Evolutionary conservation across 2,329 filamentous ascomycete species (phyloP), one percentile per base, ranked within the genome.

Genomic region (Pyricularia grisea): DNA sequence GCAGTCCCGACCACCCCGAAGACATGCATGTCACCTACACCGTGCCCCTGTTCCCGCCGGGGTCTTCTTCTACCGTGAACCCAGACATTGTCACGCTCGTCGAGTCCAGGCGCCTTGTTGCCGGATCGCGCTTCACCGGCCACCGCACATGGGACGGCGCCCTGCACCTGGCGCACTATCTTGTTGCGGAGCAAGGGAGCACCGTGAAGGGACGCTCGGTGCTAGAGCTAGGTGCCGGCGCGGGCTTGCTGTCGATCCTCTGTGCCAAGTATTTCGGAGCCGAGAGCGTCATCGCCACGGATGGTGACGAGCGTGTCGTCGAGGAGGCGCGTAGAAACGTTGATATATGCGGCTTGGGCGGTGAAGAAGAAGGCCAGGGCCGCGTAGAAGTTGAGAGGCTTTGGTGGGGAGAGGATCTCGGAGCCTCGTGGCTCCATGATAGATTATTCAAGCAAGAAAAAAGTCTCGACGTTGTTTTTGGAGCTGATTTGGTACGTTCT

Each of bases 121-220:
- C 23, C 23, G 58, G 58, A n/a, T 61, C 58, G 23, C 23, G 58
- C 23, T 61, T 61, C 58, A 61, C 58, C 58, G 58, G 58, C 28
- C 92, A 97, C 78, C 86, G 92, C 72, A 85, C 97, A 33, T 98
- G 94, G 94, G 96, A 97, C 78, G 94, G 92, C 70, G 90, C 90
- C 71, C 90, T 91, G 71, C 88, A 92, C 58, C 85, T 94, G 65
- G 88, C 93, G 20, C 83, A 88, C 73, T 93, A 93, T 79, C 88
- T 97, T 69, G 92, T 97, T 79, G 81, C 86, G 23, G 36, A 68
- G 27, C 28, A 61, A 72, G 84, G 88, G 20, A 75, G 78, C 9
- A 83, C 92, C 4, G 84, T 97, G n/a, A 75, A 79, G 17, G 84
- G 80, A 72, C 89, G 87, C 76, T 88, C 88, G n/a, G 86, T 97